Conservation (phyloP, 2,329 filamentous ascomycete genomes). For the Arthrocladium fulminans region DNA sequence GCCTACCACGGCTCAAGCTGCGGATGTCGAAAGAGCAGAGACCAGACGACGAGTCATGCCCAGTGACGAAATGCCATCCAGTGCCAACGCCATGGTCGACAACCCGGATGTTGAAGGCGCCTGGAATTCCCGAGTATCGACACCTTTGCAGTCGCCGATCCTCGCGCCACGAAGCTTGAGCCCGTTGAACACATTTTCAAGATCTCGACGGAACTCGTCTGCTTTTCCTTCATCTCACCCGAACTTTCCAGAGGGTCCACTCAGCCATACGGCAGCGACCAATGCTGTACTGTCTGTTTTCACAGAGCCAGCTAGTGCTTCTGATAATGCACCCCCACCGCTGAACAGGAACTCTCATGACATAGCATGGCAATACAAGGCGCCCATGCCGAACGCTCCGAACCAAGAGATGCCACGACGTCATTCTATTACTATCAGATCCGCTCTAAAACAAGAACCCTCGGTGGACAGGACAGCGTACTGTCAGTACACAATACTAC, state of each 20-base stretch:
- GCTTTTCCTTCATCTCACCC: conserved; percentile 1
- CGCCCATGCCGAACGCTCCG: background rate
- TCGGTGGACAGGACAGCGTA: background rate
- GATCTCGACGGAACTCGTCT: conserved; percentile 6
- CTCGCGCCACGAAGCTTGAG: conserved; percentile 6
- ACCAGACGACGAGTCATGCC: conserved; percentile 44
- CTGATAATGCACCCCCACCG: background rate
- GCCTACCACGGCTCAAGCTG: conserved; percentile 51
- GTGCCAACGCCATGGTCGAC: conserved; percentile 72
- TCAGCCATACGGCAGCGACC: background rate
- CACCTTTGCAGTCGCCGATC: conserved; percentile 22
- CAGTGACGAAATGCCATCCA: conserved; percentile 66
- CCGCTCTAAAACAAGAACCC: background rate
- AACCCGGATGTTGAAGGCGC: conserved; percentile 80
- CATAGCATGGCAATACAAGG: background rate
- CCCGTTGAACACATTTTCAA: conserved; percentile 2
- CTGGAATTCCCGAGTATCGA: conserved; percentile 54
- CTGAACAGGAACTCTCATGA: background rate
- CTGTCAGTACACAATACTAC: background rate
- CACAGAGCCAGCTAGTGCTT: background rate
- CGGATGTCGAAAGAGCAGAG: conserved; percentile 43
- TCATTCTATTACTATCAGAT: conserved; percentile 10
- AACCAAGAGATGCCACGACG: background rate
- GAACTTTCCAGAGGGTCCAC: background rate
- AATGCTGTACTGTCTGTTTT: background rate